Conservation (phyloP, 768 basidiomycete species). For the Phaffia australis region DNA sequence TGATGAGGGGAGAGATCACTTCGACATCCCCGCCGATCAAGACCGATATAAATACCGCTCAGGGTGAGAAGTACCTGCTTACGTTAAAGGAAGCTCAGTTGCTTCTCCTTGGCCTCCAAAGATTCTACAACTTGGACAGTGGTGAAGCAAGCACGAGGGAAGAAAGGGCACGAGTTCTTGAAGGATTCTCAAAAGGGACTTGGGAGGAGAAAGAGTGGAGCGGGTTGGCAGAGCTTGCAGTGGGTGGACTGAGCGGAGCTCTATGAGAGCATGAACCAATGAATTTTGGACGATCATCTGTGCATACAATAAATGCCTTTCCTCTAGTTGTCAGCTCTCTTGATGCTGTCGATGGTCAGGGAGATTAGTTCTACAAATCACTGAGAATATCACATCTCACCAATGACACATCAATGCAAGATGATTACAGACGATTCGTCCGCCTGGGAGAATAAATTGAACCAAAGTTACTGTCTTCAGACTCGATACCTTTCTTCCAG, state of each 20-base stretch:
- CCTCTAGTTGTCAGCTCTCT: constrained; percentile 40
- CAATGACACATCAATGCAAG: neutral
- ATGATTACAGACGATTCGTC: neutral
- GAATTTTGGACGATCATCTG: neutral
- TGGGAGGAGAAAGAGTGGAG: constrained; percentile 28
- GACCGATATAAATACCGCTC: neutral
- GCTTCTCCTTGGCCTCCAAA: constrained; percentile 66
- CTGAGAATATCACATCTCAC: constrained; percentile 27
- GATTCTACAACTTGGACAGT: constrained; percentile 56
- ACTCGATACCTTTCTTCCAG: no score
- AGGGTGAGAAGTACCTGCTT: constrained; percentile 48
- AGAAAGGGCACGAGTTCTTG: constrained; percentile 21
- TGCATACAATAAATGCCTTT: neutral
- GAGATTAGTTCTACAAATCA: constrained; percentile 46
- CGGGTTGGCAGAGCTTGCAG: constrained; percentile 29
- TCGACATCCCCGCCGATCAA: constrained; percentile 42
- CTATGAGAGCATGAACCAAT: neutral
- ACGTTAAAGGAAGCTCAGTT: constrained; percentile 73
- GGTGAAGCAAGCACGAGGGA: constrained; percentile 17
- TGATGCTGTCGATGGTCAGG: constrained; percentile 37
- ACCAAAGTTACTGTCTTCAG: no score
- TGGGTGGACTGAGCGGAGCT: constrained; percentile 21
- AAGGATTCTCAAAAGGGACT: constrained; percentile 17
- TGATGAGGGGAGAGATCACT: constrained; percentile 85
- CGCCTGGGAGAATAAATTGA: neutral